Evolutionary conservation across 2,329 filamentous ascomycete genomes (phyloP).

Genomic region (Diplodia mutila): DNA sequence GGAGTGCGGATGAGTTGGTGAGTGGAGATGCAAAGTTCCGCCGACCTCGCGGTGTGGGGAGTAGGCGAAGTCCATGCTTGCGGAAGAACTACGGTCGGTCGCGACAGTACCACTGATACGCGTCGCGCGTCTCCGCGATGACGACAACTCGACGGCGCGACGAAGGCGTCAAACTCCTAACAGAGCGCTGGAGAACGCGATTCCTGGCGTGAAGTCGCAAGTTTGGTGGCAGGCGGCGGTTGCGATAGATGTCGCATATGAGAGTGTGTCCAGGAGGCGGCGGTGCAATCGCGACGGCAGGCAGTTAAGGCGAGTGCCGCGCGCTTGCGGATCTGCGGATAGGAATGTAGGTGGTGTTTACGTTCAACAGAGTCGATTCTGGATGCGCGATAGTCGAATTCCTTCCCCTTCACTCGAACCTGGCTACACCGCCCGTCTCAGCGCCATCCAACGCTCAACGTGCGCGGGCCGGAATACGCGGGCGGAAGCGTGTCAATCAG

Average conservation of each 20-base stretch:
- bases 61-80: conserved; percentile 53
- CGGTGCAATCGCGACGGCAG: conserved; percentile 19
- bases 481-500: conserved; percentile 19
- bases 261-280: conserved; percentile 23
- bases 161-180: conserved; percentile 15
- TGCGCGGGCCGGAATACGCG: conserved; percentile 18
- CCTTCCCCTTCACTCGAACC: conserved; percentile 23
- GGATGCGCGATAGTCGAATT: conserved; percentile 24
- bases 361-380: conserved; percentile 22
- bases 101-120: conserved; percentile 19
- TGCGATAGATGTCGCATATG: conserved; percentile 22
- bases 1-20: conserved; percentile 70
- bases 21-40: conserved; percentile 83
- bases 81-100: conserved; percentile 25
- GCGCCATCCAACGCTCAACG: conserved; percentile 23
- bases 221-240: conserved; percentile 1
- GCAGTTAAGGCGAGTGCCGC: conserved; percentile 25
- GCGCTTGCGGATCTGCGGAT: conserved; percentile 22
- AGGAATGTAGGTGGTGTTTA: conserved; percentile 27
- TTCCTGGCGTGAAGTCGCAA: conserved; percentile 23
- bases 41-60: conserved; percentile 59
- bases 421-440: conserved; percentile 26
- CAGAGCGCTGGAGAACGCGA: conserved; percentile 13
- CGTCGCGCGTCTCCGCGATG: conserved; percentile 25
- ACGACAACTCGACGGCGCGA: conserved; percentile 8